These are phyloP conservation scores for Aspergillus avenaceus DNA, from an alignment of 495 filamentous ascomycete genomes.

Conservation along the genomic window DNA sequence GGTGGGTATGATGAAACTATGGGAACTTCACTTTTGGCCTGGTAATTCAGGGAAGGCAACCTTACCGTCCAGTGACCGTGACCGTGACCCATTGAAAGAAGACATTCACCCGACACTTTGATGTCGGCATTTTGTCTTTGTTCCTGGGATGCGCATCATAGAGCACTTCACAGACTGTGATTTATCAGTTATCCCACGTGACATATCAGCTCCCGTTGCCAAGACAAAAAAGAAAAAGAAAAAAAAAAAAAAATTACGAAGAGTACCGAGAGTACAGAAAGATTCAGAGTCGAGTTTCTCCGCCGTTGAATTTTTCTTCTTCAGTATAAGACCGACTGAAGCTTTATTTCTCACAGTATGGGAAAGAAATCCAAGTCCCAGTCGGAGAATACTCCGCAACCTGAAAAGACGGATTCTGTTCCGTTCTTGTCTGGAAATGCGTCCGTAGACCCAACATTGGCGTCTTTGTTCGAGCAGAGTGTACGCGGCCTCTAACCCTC, in stretches of 20 bases:
- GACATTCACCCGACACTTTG: neutral
- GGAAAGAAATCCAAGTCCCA: constrained; percentile 41
- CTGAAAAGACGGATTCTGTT: constrained; percentile 12
- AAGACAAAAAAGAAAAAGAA: constrained; percentile 25
- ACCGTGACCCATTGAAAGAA: no score
- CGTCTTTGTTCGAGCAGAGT: constrained; percentile 76
- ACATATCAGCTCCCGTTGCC: constrained; percentile 21
- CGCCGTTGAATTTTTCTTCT: neutral
- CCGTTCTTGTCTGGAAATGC: constrained; percentile 35
- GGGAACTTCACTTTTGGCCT: neutral
- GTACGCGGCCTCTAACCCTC: constrained; percentile 49
- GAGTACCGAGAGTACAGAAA: neutral
- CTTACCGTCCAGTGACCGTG: no score
- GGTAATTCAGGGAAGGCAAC: no score
- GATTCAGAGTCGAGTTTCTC: neutral
- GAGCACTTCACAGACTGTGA: neutral
- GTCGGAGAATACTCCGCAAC: constrained; percentile 17
- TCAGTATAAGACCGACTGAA: no score
- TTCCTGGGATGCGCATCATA: neutral
- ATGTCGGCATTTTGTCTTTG: neutral
- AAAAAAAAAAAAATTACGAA: constrained; percentile 24
- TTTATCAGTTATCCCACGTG: constrained; percentile 15
- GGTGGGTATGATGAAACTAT: neutral
- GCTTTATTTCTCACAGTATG: constrained; percentile 28
- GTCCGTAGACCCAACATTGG: constrained; percentile 67